phyloP scores from a whole-genome alignment of 106 monocot species.

The Dendrobium chrysotoxum region DNA sequence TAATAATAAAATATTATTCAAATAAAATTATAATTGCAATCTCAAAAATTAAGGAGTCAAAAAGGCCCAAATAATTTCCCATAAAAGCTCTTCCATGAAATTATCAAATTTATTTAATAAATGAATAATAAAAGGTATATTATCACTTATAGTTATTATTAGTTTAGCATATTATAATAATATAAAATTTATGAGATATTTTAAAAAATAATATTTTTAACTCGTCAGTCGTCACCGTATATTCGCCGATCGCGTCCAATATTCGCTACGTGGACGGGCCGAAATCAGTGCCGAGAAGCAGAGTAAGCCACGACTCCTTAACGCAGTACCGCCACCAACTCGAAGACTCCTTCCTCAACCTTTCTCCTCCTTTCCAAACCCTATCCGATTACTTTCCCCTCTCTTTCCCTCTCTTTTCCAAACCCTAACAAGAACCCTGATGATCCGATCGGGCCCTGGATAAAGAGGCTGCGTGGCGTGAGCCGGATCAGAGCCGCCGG shows the following conservation, averaged over 20 bases:
- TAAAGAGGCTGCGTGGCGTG: no score
- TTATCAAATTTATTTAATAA: no score
- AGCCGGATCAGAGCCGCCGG: background rate
- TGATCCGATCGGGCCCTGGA: background rate
- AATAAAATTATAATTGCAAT: no score
- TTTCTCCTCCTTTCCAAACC: background rate
- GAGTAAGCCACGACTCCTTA: background rate
- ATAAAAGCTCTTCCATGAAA: no score
- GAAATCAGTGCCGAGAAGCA: background rate
- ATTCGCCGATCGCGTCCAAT: background rate
- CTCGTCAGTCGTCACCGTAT: background rate
- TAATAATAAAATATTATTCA: no score
- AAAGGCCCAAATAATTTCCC: no score
- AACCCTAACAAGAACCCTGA: background rate
- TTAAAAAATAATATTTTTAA: no score
- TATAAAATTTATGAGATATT: no score
- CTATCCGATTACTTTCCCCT: background rate
- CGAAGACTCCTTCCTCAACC: background rate
- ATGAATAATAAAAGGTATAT: no score
- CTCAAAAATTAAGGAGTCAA: no score
- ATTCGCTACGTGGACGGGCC: slow-evolving; percentile 12
- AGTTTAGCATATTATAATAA: no score
- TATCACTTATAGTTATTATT: no score
- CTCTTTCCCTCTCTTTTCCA: background rate
- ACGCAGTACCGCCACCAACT: background rate